Conservation (phyloP, 371 early-diverging fungal species). For the Basidiobolus meristosporus region DNA sequence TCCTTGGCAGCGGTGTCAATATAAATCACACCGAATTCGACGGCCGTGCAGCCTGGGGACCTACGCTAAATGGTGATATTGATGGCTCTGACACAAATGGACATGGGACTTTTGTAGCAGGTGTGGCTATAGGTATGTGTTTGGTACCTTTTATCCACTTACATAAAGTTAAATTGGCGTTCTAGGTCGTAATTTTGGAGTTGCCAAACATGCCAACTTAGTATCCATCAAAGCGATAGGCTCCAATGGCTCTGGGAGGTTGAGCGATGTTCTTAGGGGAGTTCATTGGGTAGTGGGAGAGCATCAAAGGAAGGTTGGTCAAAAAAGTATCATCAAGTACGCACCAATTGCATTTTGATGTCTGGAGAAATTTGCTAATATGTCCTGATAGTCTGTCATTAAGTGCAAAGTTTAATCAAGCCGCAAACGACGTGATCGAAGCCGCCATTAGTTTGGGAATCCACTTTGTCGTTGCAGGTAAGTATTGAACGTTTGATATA, state of each 20-base stretch:
- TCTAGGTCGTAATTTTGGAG: slow-evolving; percentile 37
- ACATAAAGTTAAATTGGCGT: slow-evolving; percentile 11
- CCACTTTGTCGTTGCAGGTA: slow-evolving; percentile 25
- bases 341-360: too few relatives aligned
- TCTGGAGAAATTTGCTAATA: background rate
- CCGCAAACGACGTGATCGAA: background rate
- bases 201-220: slow-evolving; percentile 45
- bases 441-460: background rate
- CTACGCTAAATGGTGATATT: slow-evolving; percentile 39
- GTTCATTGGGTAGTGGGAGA: slow-evolving; percentile 13
- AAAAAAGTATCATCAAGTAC: slow-evolving; percentile 2
- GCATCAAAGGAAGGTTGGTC: background rate
- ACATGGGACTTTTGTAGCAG: slow-evolving; percentile 68
- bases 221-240: slow-evolving; percentile 36
- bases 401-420: background rate
- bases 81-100: slow-evolving; percentile 54
- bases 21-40: slow-evolving; percentile 65
- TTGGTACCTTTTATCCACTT: slow-evolving; percentile 10
- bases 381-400: slow-evolving; percentile 1
- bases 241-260: slow-evolving; percentile 3
- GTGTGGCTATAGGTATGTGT: slow-evolving; percentile 34
- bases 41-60: slow-evolving; percentile 74
- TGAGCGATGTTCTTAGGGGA: slow-evolving; percentile 10
- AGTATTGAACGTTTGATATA: too few relatives aligned
- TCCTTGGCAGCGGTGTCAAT: slow-evolving; percentile 38